Conservation (phyloP, 2,329 filamentous ascomycete species). For the Trichocomaceae sp. region DNA sequence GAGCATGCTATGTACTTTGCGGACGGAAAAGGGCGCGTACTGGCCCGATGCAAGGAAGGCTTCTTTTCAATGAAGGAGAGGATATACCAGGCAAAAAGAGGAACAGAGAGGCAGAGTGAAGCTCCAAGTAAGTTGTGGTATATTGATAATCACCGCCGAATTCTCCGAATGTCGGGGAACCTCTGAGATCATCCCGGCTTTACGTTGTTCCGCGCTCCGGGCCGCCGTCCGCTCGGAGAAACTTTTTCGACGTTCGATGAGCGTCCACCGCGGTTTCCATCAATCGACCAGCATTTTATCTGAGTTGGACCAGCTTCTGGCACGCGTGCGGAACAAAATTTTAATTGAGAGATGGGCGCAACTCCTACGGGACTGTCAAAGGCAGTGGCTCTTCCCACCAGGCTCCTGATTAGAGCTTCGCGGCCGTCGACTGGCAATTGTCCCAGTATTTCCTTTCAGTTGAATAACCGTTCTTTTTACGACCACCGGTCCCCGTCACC, state of each 20-base stretch:
- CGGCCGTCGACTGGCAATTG: conserved; percentile 23
- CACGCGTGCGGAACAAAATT: conserved; percentile 7
- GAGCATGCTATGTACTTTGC: conserved; percentile 47
- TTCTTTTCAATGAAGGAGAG: background rate
- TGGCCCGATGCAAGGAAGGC: conserved; percentile 10
- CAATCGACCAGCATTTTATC: background rate
- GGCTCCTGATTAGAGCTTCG: conserved; percentile 35
- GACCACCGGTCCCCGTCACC: conserved; percentile 19
- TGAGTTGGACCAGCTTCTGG: background rate
- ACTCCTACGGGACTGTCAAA: conserved; percentile 36
- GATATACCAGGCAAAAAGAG: background rate
- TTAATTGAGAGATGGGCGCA: conserved; percentile 31
- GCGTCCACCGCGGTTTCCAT: background rate
- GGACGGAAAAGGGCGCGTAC: conserved; percentile 12
- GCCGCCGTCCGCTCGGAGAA: conserved; percentile 17
- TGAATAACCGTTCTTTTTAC: conserved; percentile 33
- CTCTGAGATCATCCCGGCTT: conserved; percentile 22
- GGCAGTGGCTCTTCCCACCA: conserved; percentile 37
- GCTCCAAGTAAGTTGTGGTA: too few relatives aligned
- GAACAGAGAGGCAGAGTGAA: background rate
- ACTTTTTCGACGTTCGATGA: conserved; percentile 26
- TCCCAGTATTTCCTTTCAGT: conserved; percentile 29
- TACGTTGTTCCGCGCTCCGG: conserved; percentile 22
- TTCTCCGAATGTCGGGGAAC: conserved; percentile 14
- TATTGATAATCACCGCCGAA: conserved; percentile 9